Evolutionary conservation across 805 yeast genomes (phyloP).

Genomic region (Candida saitoana): DNA sequence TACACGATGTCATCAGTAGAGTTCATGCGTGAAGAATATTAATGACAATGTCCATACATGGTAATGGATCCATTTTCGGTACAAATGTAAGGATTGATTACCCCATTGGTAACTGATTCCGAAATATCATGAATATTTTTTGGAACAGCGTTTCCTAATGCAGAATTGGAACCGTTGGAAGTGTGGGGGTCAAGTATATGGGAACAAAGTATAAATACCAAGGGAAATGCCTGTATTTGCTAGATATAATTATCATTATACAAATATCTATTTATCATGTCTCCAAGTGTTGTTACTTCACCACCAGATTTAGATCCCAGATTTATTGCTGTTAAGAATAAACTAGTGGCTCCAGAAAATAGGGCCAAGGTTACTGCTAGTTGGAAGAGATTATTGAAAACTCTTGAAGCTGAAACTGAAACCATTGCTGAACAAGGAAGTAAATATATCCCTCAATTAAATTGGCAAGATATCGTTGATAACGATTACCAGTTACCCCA

Average conservation of each 20-base stretch:
- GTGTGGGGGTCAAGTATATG: not conserved
- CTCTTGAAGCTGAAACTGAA: slow-evolving; percentile 17
- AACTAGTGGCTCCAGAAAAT: slow-evolving; percentile 21
- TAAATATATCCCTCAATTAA: slow-evolving; percentile 18
- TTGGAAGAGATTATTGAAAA: slow-evolving; percentile 24
- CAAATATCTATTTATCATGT: too few species aligned
- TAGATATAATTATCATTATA: too few species aligned
- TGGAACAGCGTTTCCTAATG: slow-evolving; percentile 1
- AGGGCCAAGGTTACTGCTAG: slow-evolving; percentile 20
- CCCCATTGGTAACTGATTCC: too few species aligned
- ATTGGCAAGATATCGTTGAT: slow-evolving; percentile 15
- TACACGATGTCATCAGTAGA: too few species aligned
- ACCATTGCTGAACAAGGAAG: slow-evolving; percentile 18
- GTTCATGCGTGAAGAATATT: too few species aligned
- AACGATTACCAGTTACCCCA: slow-evolving; percentile 10
- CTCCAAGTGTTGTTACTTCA: not conserved
- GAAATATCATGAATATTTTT: too few species aligned
- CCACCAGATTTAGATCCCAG: slow-evolving; percentile 8
- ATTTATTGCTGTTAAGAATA: slow-evolving; percentile 15
- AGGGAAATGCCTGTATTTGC: too few species aligned
- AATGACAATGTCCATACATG: too few species aligned
- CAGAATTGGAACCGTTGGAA: not conserved
- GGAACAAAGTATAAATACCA: not conserved
- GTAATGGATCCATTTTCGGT: too few species aligned
- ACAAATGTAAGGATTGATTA: too few species aligned